Base-by-base conservation (phyloP, 257 asterid genomes). In the Cynanchum wilfordii region DNA sequence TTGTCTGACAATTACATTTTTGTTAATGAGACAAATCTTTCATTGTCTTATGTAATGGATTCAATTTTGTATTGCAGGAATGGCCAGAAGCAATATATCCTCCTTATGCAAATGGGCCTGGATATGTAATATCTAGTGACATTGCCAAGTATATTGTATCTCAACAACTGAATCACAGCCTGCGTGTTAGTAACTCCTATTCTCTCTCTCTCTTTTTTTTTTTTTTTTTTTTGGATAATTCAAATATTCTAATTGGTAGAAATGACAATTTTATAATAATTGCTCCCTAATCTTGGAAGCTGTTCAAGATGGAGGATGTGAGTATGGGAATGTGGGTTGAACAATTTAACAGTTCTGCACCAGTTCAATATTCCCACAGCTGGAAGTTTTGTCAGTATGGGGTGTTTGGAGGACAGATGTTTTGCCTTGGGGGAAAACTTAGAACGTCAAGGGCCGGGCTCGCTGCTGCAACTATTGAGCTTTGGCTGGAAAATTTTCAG, bases 301-400 rank as follows among this genome's bases (percentile, higher is more conserved):
- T 90, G 65, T 92, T 94, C 80, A 94, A 90, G 81, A 91, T 94
- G 99, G 99, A 94, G 86, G 99, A 94, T 45, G 99, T 94, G 78
- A 94, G 99, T 86, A 92, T 94, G 98, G 99, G 99, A 75, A 89
- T 92, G 98, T 91, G 98, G 99, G 97, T 94, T 7, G 96, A 89
- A 85, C 89, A 82, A 76, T 89, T 87, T 89, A 92, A 89, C 87
- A 83, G 85, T 83, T 80, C 94, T 3, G 72, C 68, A 64, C 75
- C 69, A 36, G 96, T 92, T 6, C 90, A 84, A 70, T 92, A 95
- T 82, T 57, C 82, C 12, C 99, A 95, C 81, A 92, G 69, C 76
- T 87, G 92, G 96, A 95, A 89, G 71, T 95, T 87, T 51, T 95
- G 99, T 70, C 97, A 95, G 76, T 90, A 90, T 74, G n/a, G 99